Conservation (phyloP, 2,329 filamentous ascomycete genomes). For the Aspergillus pseudoglaucus region DNA sequence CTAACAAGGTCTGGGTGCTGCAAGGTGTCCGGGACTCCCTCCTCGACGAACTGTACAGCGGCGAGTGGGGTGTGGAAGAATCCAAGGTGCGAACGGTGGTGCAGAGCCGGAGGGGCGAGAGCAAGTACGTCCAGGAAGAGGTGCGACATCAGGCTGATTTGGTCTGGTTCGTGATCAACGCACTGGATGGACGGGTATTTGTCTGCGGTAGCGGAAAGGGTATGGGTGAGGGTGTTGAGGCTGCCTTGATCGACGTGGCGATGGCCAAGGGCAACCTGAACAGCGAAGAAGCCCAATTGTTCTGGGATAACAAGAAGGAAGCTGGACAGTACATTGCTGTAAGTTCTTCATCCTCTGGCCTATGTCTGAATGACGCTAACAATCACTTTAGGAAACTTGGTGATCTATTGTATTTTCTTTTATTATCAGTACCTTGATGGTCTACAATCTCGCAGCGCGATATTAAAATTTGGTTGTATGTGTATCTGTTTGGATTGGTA, state of each 20-base stretch:
- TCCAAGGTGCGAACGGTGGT: conserved; percentile 77
- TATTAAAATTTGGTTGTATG: too few species aligned
- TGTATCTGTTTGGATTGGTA: too few species aligned
- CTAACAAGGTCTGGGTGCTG: conserved; percentile 96
- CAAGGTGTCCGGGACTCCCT: conserved; percentile 91
- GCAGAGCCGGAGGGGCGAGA: conserved; percentile 67
- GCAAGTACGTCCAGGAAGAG: conserved; percentile 93
- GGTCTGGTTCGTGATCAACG: conserved; percentile 98
- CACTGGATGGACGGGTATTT: conserved; percentile 90
- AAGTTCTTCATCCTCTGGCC: conserved; percentile 13
- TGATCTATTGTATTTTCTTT: too few species aligned
- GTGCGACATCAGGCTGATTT: conserved; percentile 84
- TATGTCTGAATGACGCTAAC: too few species aligned
- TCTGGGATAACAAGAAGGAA: conserved; percentile 88
- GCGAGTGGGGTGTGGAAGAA: conserved; percentile 92
- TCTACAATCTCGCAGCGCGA: too few species aligned
- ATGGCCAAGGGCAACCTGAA: conserved; percentile 89
- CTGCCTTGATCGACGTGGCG: conserved; percentile 78
- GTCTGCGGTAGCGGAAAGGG: conserved; percentile 93
- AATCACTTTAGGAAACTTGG: too few species aligned
- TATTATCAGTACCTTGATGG: too few species aligned
- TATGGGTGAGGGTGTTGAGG: conserved; percentile 95
- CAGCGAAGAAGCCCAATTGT: conserved; percentile 71
- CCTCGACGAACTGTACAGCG: conserved; percentile 91
- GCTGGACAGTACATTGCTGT: conserved; percentile 91